Evolutionary conservation across 768 basidiomycete genomes (phyloP), one percentile per base, ranked within the genome.

Genomic region (Xerocomellus amylosporus): DNA sequence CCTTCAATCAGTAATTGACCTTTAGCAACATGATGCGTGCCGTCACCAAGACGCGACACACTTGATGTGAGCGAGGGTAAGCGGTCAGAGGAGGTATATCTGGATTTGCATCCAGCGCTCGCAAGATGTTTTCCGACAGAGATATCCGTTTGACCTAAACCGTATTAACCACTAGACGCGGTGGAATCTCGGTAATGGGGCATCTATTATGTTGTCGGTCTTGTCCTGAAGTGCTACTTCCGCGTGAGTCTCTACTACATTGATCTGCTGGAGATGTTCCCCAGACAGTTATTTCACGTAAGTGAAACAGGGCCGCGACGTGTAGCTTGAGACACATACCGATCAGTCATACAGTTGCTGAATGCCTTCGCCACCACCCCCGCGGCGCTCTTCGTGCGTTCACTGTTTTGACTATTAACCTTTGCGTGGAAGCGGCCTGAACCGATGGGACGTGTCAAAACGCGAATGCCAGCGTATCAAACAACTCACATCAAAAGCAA

Each of bases 191-290:
- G 93, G 63, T 90, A 90, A 75, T 89, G 93, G 93, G 86, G 93
- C 1, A 81, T 94, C 2, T 98, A 98, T 73, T 91, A 93, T 63
- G 83, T 97, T 14, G 94, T 95, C 1, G 89, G 88, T 15, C 76
- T 96, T 47, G 86, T 94, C 51, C 74, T 99, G 70, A 98, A 98
- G 71, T 89, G 85, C 45, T 98, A 98, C 74, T 98, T 98, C 79
- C 85, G 87, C 61, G 95, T 85, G 71, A 69, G 87, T 77, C 28
- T 22, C 33, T 38, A 43, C 20, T 19, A 24, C 46, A 12, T 31
- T 90, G 80, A 28, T 83, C 77, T 46, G 84, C 72, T 17, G 86
- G 82, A n/a, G 88, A 88, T 36, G 76, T 81, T 58, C 89, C 87
- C 41, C 15, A 58, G 45, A 39, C 4, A 24, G 24, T 13, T 13